A percentile compares a stretch with the other conserved stretches of the same genome.
Evolutionary conservation across 1,139 yeast species (phyloP).

Genomic region (Kurtzmaniella quercitrusa): DNA sequence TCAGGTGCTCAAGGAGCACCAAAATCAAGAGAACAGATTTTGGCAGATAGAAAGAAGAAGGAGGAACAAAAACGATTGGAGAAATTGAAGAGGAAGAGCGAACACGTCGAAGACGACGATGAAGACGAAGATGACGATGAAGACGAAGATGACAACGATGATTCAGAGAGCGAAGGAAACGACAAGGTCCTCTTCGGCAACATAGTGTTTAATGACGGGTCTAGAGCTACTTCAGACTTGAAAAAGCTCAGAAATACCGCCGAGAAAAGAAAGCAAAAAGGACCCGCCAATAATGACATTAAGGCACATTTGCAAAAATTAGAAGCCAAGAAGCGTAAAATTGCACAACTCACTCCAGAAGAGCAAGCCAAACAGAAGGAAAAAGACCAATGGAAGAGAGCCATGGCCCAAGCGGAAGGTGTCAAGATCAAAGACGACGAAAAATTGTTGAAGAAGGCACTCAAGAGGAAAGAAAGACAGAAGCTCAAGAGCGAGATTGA

Average conservation of each 20-base stretch:
- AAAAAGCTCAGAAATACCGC: slow-evolving; percentile 48
- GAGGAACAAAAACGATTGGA: slow-evolving; percentile 37
- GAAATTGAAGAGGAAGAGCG: slow-evolving; percentile 33
- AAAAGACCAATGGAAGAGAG: slow-evolving; percentile 80
- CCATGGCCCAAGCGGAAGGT: slow-evolving; percentile 87
- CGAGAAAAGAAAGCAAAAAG: slow-evolving; percentile 59
- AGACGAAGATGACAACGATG: slow-evolving; percentile 28
- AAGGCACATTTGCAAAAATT: slow-evolving; percentile 76
- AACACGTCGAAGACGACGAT: slow-evolving; percentile 31
- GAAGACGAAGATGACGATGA: slow-evolving; percentile 35
- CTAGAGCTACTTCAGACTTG: slow-evolving; percentile 74
- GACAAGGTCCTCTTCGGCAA: slow-evolving; percentile 67
- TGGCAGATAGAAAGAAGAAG: slow-evolving; percentile 51
- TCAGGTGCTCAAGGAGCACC: slow-evolving; percentile 77
- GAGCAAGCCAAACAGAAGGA: slow-evolving; percentile 58
- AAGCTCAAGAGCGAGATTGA: slow-evolving; percentile 79
- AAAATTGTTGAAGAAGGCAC: slow-evolving; percentile 75
- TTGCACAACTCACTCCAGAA: slow-evolving; percentile 58
- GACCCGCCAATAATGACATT: slow-evolving; percentile 82
- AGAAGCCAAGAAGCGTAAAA: slow-evolving; percentile 67
- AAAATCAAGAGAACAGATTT: slow-evolving; percentile 69
- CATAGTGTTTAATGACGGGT: slow-evolving; percentile 80
- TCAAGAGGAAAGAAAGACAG: slow-evolving; percentile 75
- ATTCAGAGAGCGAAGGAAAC: slow-evolving; percentile 18
- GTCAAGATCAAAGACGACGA: slow-evolving; percentile 86